Base-by-base conservation (phyloP, 345 rosid genomes). In the Populus alba region DNA sequence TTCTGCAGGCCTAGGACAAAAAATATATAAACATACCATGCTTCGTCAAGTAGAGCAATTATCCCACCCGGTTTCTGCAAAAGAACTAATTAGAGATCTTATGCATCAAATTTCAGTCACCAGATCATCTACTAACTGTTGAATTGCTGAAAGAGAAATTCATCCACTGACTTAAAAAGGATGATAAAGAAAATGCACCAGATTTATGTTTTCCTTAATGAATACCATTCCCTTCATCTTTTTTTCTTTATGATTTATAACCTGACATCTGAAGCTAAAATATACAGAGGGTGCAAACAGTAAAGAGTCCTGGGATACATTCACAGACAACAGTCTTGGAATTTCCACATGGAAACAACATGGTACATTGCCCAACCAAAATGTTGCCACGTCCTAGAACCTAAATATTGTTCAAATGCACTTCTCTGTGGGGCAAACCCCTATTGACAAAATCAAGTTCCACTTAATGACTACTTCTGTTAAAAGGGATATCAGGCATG, bases 1-100 rank as follows among this genome's bases (percentile, higher is more conserved):
- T 39, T 71, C 62, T 43, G 75, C 39, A 78, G 68, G 39, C 18
- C 10, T 55, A 29, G 69, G 63, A 77, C 23, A 76, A 75, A 82
- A 65, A 11, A 74, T 68, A 72, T 17, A 5, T 68, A 53, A 70
- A 68, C 83, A 55, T 95, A 95, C 99, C 99, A 93, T 77, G 97
- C 93, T 85, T 95, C 99, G 78, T 93, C 98, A 33, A 95, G 93
- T 80, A 95, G 88, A 70, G 98, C 86, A 77, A 95, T 91, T 79
- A 93, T 89, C 79, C 99, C 98, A 39, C 95, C 95, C 5, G 98
- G 91, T 87, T 93, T 93, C 99, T 95, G 97, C 85, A 84, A 83
- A 73, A 82, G 83, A 72, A 84, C 41, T 72, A 73, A 75, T 82
- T 68, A 77, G 82, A 82, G 55, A 77, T 67, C 72, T 11, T 45